phyloP scores from a whole-genome alignment of 257 asterid genomes.

The Salvia rosmarinus region DNA sequence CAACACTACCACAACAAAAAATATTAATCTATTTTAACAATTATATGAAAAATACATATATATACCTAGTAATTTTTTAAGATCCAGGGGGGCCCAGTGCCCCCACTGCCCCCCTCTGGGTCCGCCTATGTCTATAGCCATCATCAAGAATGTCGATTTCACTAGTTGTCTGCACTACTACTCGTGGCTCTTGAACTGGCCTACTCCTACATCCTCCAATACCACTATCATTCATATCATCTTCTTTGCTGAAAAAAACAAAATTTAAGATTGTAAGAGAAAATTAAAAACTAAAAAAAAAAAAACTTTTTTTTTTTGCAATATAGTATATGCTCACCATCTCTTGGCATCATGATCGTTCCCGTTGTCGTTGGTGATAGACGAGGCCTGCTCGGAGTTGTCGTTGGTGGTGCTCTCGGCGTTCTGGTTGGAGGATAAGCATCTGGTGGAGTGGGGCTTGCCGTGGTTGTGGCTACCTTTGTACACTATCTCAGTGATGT shows the following conservation, averaged over 20 bases:
- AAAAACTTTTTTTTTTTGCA: neutral
- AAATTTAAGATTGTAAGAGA: neutral
- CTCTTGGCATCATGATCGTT: conserved; percentile 73
- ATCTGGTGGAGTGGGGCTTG: conserved; percentile 76
- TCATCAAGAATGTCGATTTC: conserved; percentile 94
- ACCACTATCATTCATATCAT: conserved; percentile 41
- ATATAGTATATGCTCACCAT: conserved; percentile 51
- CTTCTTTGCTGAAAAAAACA: conserved; percentile 59
- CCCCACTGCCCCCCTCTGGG: no score
- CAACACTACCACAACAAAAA: no score
- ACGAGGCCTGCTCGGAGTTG: conserved; percentile 74
- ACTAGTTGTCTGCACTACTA: conserved; percentile 88
- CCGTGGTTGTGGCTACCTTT: conserved; percentile 90
- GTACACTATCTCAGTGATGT: conserved; percentile 80
- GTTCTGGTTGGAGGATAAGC: conserved; percentile 61
- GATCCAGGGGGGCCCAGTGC: no score
- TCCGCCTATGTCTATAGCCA: conserved; percentile 85
- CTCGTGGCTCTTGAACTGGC: conserved; percentile 80
- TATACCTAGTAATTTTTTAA: no score
- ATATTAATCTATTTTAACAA: no score
- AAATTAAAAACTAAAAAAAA: no score
- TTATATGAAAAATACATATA: no score
- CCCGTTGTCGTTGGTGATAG: conserved; percentile 66
- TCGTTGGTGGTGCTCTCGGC: conserved; percentile 51
- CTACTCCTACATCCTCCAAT: conserved; percentile 65